Evolutionary conservation across 306 rosid genomes (phyloP).

Genomic region (Vachellia pachyceras): DNA sequence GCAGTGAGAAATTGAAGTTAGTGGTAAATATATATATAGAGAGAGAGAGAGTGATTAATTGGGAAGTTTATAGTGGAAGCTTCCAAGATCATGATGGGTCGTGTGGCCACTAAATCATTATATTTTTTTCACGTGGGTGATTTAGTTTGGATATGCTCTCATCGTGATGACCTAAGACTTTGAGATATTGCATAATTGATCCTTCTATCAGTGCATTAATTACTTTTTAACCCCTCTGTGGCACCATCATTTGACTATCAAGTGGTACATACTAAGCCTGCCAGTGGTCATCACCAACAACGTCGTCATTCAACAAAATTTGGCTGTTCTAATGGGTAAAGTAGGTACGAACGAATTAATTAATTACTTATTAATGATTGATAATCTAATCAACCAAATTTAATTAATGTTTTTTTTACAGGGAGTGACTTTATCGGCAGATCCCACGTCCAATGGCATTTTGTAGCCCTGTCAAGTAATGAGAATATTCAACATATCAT

Average conservation of each 20-base stretch:
- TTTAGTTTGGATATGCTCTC: constrained; percentile 45
- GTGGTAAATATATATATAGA: too few species aligned
- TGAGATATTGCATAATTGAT: neutral
- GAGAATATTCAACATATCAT: neutral
- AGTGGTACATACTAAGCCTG: constrained; percentile 40
- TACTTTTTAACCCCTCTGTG: neutral
- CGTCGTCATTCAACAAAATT: constrained; percentile 44
- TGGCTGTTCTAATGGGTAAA: constrained; percentile 50
- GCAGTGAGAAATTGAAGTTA: constrained; percentile 26
- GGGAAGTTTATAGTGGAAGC: constrained; percentile 38
- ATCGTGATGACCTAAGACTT: constrained; percentile 47
- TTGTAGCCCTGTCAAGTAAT: neutral
- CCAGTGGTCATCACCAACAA: constrained; percentile 45
- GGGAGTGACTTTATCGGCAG: neutral
- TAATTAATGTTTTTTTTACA: neutral
- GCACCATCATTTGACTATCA: constrained; percentile 15
- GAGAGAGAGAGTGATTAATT: constrained; percentile 26
- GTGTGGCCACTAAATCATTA: constrained; percentile 48
- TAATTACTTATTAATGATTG: constrained; percentile 3
- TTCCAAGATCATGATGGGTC: constrained; percentile 42
- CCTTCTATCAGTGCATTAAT: constrained; percentile 7
- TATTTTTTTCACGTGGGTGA: constrained; percentile 45
- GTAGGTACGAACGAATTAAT: constrained; percentile 42
- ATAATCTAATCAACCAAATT: neutral
- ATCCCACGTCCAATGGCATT: constrained; percentile 10